Conservation (phyloP, 1,139 yeast species). For the Magnusiomyces ingens region DNA sequence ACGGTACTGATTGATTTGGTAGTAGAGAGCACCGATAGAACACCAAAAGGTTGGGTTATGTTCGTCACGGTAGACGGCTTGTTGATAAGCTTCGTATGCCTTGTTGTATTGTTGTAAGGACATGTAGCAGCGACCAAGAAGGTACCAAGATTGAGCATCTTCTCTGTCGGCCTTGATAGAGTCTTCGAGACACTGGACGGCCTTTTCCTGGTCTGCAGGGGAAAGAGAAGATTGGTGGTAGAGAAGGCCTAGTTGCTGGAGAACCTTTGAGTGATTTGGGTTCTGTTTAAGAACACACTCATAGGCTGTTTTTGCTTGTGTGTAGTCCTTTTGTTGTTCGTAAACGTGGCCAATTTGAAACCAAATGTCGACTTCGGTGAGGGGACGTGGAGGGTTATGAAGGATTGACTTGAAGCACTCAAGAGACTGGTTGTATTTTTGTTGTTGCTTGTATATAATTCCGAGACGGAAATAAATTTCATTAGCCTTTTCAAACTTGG, state of each 20-base stretch:
- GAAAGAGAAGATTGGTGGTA: conserved; percentile 75
- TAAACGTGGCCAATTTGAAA: conserved; percentile 94
- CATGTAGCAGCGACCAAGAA: conserved; percentile 95
- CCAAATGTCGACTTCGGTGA: conserved; percentile 97
- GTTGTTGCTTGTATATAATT: conserved; percentile 94
- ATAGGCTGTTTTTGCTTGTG: conserved; percentile 89
- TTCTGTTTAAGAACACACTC: conserved; percentile 85
- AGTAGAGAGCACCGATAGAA: conserved; percentile 92
- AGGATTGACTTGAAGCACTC: conserved; percentile 92
- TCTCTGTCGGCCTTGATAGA: conserved; percentile 82
- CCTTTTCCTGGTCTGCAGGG: conserved; percentile 75
- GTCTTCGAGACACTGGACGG: conserved; percentile 73
- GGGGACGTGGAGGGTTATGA: conserved; percentile 87
- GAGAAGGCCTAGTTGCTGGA: conserved; percentile 93
- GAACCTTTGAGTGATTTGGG: conserved; percentile 90
- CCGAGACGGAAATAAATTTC: conserved; percentile 95
- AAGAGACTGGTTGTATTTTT: conserved; percentile 75
- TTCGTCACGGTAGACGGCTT: conserved; percentile 93
- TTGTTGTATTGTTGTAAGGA: conserved; percentile 89
- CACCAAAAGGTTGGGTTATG: conserved; percentile 99
- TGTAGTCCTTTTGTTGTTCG: conserved; percentile 89
- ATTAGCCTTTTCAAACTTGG: conserved; percentile 90
- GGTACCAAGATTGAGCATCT: conserved; percentile 97
- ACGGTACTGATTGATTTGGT: conserved; percentile 90
- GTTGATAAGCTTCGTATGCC: conserved; percentile 97